These are phyloP conservation scores for Stipa capillata DNA, from an alignment of 176 grass and related monocot genomes.

Conservation along the genomic window DNA sequence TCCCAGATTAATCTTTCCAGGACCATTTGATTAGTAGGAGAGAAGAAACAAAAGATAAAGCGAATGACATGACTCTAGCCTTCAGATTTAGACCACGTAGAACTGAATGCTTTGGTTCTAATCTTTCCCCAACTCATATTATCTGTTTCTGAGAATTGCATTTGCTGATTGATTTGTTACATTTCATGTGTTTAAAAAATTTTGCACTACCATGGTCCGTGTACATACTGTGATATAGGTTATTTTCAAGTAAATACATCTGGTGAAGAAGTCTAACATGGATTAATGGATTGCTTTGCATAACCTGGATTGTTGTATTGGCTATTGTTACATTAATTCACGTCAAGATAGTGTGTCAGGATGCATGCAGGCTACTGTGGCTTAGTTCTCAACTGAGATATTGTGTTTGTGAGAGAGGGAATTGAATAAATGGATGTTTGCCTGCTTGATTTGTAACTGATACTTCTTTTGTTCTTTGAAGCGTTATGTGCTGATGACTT, in stretches of 20 bases:
- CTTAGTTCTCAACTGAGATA: neutral
- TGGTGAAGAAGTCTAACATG: neutral
- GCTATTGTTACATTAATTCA: neutral
- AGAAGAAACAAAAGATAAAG: neutral
- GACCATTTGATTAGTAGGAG: neutral
- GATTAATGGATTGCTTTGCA: neutral
- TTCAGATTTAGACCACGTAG: no score
- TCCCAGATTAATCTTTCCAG: slow-evolving; percentile 7
- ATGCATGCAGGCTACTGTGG: neutral
- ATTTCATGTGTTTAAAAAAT: neutral
- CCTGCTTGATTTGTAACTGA: neutral
- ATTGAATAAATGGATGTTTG: neutral
- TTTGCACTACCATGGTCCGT: neutral
- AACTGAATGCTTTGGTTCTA: neutral
- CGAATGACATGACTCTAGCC: no score
- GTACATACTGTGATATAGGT: neutral
- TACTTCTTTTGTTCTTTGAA: neutral
- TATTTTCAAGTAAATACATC: neutral
- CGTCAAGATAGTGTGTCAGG: neutral
- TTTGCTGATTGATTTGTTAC: neutral
- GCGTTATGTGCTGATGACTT: neutral
- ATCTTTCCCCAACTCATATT: neutral
- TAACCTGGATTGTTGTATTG: neutral
- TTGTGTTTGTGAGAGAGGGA: neutral
- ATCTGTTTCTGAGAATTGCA: neutral